Conservation (phyloP, 1,139 yeast genomes). For the Meyerozyma sp. region DNA sequence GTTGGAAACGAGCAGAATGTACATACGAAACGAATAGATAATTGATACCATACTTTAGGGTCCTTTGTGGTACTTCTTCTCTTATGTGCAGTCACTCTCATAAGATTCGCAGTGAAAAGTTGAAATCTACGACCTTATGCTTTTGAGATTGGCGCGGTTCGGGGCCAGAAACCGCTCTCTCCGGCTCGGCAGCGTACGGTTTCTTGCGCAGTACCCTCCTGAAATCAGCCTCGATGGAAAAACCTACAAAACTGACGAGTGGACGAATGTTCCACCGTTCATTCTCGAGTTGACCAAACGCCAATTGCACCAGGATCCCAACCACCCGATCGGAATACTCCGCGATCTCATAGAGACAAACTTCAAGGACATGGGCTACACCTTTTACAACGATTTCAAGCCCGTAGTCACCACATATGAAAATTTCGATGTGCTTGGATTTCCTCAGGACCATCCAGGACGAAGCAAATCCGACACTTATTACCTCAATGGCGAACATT, state of each 20-base stretch:
- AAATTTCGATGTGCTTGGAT: conserved; percentile 88
- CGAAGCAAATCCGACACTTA: conserved; percentile 90
- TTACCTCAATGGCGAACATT: conserved; percentile 65
- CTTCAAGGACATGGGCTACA: conserved; percentile 64
- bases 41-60: background rate
- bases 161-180: background rate
- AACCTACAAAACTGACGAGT: conserved; percentile 57
- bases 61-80: too few species aligned
- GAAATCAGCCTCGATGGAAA: conserved; percentile 44
- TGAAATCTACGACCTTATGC: background rate
- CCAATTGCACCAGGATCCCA: conserved; percentile 63
- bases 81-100: too few species aligned
- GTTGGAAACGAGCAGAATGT: background rate
- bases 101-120: background rate
- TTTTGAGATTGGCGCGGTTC: background rate
- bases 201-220: conserved; percentile 16
- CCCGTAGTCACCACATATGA: conserved; percentile 81
- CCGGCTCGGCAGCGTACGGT: background rate
- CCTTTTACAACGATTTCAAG: conserved; percentile 72
- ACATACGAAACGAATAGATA: background rate
- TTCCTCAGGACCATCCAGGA: conserved; percentile 91
- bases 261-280: conserved; percentile 83
- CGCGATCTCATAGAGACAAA: conserved; percentile 67
- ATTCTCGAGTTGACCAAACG: conserved; percentile 68
- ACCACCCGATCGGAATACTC: conserved; percentile 88